These are phyloP conservation scores for Pistacia integerrima DNA, from an alignment of 345 rosid genomes.

Conservation along the genomic window DNA sequence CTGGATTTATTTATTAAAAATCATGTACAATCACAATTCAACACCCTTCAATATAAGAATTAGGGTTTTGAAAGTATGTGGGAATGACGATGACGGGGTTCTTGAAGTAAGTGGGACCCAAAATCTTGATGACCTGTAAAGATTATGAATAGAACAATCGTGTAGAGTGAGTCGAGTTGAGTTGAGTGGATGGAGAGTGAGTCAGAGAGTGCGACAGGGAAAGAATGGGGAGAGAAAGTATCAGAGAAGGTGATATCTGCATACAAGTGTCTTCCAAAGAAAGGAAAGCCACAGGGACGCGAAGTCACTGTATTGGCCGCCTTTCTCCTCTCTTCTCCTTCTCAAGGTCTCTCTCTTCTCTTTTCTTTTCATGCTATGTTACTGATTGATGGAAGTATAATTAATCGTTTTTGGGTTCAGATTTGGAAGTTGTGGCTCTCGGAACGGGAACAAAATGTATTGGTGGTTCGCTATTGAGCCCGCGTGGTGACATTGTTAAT, in stretches of 20 bases:
- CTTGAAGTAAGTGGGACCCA: not conserved
- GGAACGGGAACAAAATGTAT: constrained; percentile 93
- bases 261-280: constrained; percentile 67
- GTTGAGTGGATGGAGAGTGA: not conserved
- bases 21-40: not conserved
- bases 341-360: constrained; percentile 45
- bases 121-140: not conserved
- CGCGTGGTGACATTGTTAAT: constrained; percentile 74
- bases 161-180: not conserved
- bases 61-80: not conserved
- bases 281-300: constrained; percentile 95
- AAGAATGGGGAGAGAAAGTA: constrained; percentile 54
- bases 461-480: constrained; percentile 61
- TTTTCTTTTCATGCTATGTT: not conserved
- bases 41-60: too few relatives aligned
- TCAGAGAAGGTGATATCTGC: constrained; percentile 53
- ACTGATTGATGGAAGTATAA: not conserved
- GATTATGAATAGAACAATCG: not conserved
- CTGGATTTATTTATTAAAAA: too few relatives aligned
- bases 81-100: not conserved
- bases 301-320: constrained; percentile 82
- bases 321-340: constrained; percentile 79
- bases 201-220: not conserved
- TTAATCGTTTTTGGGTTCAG: constrained; percentile 32
- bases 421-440: constrained; percentile 63